These are phyloP conservation scores for Boletus subparvulus DNA, from an alignment of 768 basidiomycete species.

Conservation along the genomic window DNA sequence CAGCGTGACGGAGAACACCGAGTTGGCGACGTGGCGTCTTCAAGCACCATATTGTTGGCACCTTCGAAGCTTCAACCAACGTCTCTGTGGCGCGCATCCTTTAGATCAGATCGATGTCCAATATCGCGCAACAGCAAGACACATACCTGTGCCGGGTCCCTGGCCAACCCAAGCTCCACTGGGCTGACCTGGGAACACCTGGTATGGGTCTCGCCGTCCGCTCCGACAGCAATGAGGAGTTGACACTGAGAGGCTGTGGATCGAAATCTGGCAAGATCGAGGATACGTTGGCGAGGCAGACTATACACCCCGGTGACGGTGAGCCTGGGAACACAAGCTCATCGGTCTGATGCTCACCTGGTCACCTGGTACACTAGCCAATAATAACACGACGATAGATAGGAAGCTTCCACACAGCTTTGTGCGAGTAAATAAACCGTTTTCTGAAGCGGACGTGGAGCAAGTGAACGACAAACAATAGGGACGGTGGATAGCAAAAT, in stretches of 20 bases:
- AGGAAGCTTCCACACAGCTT: neutral
- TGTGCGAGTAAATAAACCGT: neutral
- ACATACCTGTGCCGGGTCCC: conserved; percentile 38
- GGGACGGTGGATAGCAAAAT: no score
- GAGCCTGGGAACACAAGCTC: neutral
- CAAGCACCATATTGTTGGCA: conserved; percentile 1
- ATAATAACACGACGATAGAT: conserved; percentile 3
- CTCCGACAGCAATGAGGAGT: conserved; percentile 40
- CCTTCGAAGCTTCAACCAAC: neutral
- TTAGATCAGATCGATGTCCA: neutral
- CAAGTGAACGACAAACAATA: neutral
- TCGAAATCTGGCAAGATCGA: conserved; percentile 48
- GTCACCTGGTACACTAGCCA: conserved; percentile 4
- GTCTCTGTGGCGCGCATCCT: neutral
- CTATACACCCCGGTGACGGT: neutral
- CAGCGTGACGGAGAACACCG: neutral
- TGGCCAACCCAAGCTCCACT: conserved; percentile 33
- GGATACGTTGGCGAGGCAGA: conserved; percentile 26
- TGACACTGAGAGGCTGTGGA: conserved; percentile 43
- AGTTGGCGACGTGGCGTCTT: conserved; percentile 1
- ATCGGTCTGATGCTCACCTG: neutral
- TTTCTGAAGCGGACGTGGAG: neutral
- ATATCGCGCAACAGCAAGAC: neutral
- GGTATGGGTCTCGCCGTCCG: conserved; percentile 43
- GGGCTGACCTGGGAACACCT: conserved; percentile 35